phyloP scores from a whole-genome alignment of 371 early-diverging fungal genomes.

The Saksenaea vasiformis region DNA sequence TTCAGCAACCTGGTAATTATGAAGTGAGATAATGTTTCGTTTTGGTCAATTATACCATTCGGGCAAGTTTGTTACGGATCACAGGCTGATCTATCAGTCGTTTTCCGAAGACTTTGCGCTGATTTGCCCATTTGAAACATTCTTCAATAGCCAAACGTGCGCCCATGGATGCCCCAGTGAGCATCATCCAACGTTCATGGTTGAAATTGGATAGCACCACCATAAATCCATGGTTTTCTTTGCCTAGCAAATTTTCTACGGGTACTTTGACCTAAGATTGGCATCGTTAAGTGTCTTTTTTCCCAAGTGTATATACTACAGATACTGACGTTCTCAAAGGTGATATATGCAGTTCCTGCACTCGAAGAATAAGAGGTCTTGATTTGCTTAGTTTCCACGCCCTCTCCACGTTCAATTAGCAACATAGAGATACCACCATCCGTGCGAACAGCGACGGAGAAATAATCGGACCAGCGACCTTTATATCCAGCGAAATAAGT shows the following conservation, averaged over 20 bases:
- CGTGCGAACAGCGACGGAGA: slow-evolving; percentile 70
- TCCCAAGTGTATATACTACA: not conserved
- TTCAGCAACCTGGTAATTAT: slow-evolving; percentile 42
- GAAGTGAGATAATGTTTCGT: slow-evolving; percentile 37
- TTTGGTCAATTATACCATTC: slow-evolving; percentile 61
- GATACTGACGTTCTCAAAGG: slow-evolving; percentile 66
- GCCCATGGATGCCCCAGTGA: slow-evolving; percentile 76
- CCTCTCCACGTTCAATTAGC: slow-evolving; percentile 66
- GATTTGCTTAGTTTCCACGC: slow-evolving; percentile 64
- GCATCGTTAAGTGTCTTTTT: not conserved
- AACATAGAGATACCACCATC: slow-evolving; percentile 79
- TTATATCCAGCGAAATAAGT: not conserved
- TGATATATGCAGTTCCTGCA: slow-evolving; percentile 75
- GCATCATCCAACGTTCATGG: slow-evolving; percentile 81
- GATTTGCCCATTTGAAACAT: slow-evolving; percentile 83
- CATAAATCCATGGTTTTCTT: slow-evolving; percentile 88
- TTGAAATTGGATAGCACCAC: slow-evolving; percentile 71
- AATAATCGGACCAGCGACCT: slow-evolving; percentile 54
- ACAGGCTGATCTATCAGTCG: slow-evolving; percentile 68
- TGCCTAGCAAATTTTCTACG: slow-evolving; percentile 79
- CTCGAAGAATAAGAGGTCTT: slow-evolving; percentile 64
- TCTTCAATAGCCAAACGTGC: slow-evolving; percentile 84
- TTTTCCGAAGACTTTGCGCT: slow-evolving; percentile 86
- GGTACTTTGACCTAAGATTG: slow-evolving; percentile 69
- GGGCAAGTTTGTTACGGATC: slow-evolving; percentile 64